Evolutionary conservation across 805 yeast species (phyloP).

Genomic region (Priceomyces fermenticarens): DNA sequence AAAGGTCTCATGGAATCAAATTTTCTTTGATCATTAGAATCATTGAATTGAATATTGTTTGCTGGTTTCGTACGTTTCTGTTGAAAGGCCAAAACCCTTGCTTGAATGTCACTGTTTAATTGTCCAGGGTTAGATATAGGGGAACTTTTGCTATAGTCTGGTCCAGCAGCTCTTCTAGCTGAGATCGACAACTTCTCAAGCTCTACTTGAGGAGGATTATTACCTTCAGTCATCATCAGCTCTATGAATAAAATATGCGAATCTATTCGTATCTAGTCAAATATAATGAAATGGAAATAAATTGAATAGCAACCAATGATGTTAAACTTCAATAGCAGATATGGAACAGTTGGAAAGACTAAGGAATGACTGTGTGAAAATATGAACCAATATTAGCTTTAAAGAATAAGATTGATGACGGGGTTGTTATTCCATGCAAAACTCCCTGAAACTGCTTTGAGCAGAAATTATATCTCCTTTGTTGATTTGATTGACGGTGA

Average conservation of each 20-base stretch:
- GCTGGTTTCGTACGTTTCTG: slow-evolving; percentile 53
- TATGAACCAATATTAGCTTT: too few relatives aligned
- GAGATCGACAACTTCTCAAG: background rate
- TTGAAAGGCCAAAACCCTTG: slow-evolving; percentile 82
- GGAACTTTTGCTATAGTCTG: too few relatives aligned
- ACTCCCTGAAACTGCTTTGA: too few relatives aligned
- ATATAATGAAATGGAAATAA: background rate
- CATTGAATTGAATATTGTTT: background rate
- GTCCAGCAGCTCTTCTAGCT: too few relatives aligned
- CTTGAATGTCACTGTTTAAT: slow-evolving; percentile 76
- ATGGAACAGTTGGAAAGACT: too few relatives aligned
- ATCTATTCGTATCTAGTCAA: background rate
- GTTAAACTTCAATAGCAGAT: background rate
- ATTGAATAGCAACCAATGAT: background rate
- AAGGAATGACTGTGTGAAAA: too few relatives aligned
- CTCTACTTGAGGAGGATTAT: background rate
- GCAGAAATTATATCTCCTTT: too few relatives aligned
- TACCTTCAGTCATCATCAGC: slow-evolving; percentile 1
- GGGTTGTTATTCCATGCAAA: too few relatives aligned
- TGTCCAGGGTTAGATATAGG: slow-evolving; percentile 15
- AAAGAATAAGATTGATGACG: too few relatives aligned
- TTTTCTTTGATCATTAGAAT: background rate
- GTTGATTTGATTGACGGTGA: too few relatives aligned
- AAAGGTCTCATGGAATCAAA: slow-evolving; percentile 16
- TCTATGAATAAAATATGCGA: background rate